phyloP scores from a whole-genome alignment of 305 asterid species.

The Galium porrigens region DNA sequence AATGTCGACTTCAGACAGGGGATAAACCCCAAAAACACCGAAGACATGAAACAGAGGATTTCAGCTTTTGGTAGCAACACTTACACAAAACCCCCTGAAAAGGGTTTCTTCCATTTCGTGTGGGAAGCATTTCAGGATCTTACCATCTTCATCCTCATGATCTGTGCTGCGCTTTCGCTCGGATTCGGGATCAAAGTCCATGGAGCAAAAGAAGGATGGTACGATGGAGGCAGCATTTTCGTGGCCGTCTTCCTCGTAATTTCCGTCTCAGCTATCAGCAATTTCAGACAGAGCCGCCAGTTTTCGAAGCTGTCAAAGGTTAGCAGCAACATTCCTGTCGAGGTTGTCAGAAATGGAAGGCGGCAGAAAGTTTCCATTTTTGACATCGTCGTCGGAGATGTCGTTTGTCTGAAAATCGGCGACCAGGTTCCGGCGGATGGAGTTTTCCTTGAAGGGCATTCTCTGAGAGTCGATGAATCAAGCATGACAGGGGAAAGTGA shows the following conservation, averaged over 20 bases:
- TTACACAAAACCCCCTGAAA: constrained; percentile 17
- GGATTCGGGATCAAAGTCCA: constrained; percentile 42
- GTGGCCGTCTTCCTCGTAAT: constrained; percentile 43
- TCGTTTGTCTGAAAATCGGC: constrained; percentile 41
- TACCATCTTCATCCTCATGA: constrained; percentile 31
- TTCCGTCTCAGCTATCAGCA: constrained; percentile 32
- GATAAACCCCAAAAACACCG: constrained; percentile 16
- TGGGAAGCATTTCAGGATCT: constrained; percentile 39
- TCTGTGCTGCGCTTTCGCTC: constrained; percentile 42
- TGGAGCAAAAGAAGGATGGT: constrained; percentile 52
- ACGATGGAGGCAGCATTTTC: constrained; percentile 52
- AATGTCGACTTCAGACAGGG: constrained; percentile 23
- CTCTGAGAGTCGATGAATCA: constrained; percentile 33
- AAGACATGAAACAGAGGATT: constrained; percentile 20
- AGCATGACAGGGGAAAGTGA: constrained; percentile 61
- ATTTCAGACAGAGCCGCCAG: constrained; percentile 42
- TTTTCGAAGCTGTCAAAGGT: constrained; percentile 40
- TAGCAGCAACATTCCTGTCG: constrained; percentile 32
- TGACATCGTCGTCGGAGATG: constrained; percentile 49
- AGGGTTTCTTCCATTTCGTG: constrained; percentile 23
- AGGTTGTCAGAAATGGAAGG: constrained; percentile 48
- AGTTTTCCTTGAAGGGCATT: constrained; percentile 36
- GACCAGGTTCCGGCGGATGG: constrained; percentile 65
- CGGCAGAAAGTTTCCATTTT: constrained; percentile 34
- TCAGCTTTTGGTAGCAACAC: constrained; percentile 35